Base-by-base conservation (phyloP, 768 basidiomycete species). In the Lactifluus rugatus region DNA sequence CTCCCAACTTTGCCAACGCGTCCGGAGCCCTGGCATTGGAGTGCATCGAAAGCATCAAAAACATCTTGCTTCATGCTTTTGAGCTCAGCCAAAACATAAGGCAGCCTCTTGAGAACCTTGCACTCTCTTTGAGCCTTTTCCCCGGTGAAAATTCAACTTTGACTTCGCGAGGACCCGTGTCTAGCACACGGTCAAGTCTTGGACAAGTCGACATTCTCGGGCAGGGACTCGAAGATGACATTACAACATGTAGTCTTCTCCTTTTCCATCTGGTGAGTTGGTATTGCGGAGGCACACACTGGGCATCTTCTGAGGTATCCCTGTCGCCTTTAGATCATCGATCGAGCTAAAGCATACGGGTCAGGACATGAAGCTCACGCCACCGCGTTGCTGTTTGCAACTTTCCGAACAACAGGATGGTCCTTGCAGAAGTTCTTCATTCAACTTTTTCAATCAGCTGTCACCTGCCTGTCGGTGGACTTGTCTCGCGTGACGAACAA, bases 341-440 rank as follows among this genome's bases (percentile, higher is more conserved):
- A 63, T 45, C 57, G 62, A 45, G 52, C 54, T 21, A 56, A 56
- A 48, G 19, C 39, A 23, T 64, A 54, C 32, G 62, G 61, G 3
- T 58, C 62, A 19, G 63, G 62, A 17, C 52, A 63, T 9, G 57
- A 59, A 36, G 64, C 68, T 54, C 74, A 80, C 63, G 75, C 78
- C 14, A 77, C 80, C 39, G 78, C 78, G 26, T 62, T 84, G 34
- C 71, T 88, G 31, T 74, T 83, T 28, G 77, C 77, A 32, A 69
- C 77, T 39, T 79, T 81, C 62, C 75, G 83, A 65, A 83, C 81
- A 78, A 80, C 78, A 13, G 79, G 81, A 14, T 83, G 83, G 81
- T 72, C 83, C 19, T 77, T 84, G 19, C 73, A 75, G 2, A 78
- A 78, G 21, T 88, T 85, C 66, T 85, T 83, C 59, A 83, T 81